Percentiles rank a stretch among this genome's conserved stretches.
phyloP scores from a whole-genome alignment of 768 basidiomycete genomes.

The Macrolepiota fuliginosa region DNA sequence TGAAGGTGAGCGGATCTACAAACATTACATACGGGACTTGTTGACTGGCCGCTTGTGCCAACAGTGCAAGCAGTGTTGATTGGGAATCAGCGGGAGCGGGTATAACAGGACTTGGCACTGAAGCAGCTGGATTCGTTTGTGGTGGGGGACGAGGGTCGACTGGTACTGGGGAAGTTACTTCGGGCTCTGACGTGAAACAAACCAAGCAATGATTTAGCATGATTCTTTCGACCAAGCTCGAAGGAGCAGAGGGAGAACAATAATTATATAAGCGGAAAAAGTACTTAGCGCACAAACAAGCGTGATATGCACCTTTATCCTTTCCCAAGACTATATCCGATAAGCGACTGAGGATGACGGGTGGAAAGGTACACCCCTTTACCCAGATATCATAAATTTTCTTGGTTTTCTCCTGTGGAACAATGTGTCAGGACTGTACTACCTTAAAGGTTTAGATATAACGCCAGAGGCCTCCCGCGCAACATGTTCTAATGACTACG shows the following conservation, averaged over 20 bases:
- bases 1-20: not conserved
- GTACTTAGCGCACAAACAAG: slow-evolving; percentile 81
- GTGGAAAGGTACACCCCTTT: slow-evolving; percentile 87
- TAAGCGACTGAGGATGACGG: slow-evolving; percentile 70
- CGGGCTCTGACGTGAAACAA: slow-evolving; percentile 63
- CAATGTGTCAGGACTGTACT: slow-evolving; percentile 40
- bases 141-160: slow-evolving; percentile 37
- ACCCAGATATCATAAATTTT: slow-evolving; percentile 98
- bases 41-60: slow-evolving; percentile 61
- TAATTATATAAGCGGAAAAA: slow-evolving; percentile 62
- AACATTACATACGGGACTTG: slow-evolving; percentile 20
- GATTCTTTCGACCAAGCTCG: slow-evolving; percentile 50
- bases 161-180: slow-evolving; percentile 33
- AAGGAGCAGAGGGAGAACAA: slow-evolving; percentile 39
- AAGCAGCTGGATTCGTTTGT: slow-evolving; percentile 25
- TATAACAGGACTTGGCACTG: slow-evolving; percentile 23
- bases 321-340: slow-evolving; percentile 65
- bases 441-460: slow-evolving; percentile 1
- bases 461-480: slow-evolving; percentile 12
- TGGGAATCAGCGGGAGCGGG: slow-evolving; percentile 45
- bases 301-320: slow-evolving; percentile 87
- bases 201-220: slow-evolving; percentile 65
- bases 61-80: slow-evolving; percentile 64
- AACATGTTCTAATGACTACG: slow-evolving; percentile 8
- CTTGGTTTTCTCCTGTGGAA: slow-evolving; percentile 87